Base-by-base conservation (phyloP, 495 filamentous ascomycete species). In the Cercophora scortea region DNA sequence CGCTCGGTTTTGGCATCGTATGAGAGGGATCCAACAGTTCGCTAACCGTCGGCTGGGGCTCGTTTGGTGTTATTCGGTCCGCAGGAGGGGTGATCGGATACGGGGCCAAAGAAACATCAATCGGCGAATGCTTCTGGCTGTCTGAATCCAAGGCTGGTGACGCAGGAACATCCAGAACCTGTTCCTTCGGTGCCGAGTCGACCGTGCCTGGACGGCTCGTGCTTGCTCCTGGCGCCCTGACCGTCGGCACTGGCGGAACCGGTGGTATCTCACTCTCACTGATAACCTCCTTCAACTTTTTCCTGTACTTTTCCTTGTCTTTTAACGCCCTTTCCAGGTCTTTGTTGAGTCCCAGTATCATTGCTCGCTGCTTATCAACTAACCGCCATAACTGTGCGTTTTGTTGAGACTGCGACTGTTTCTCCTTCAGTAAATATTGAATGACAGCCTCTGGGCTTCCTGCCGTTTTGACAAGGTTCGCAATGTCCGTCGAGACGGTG, bases 361-460 rank as follows among this genome's bases (percentile, higher is more conserved):
- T 87, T 0, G 90, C 83, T 45, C 93, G 79, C 68, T 98, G 93
- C 68, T 98, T 97, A 66, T 97, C 90, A 25, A 98, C 90, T 45
- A 98, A 71, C 49, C 88, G 84, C 93, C 93, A 98, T 54, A 98
- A 70, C 66, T 97, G 92, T 13, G 86, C 75, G 66, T 97, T 97
- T 58, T 96, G 93, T 52, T 89, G 84, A 7, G 88, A 79, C 36
- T 88, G 83, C 19, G 87, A 85, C 51, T 90, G 84, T 68, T 96
- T 97, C 61, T 97, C 92, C 61, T 88, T 93, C 43, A 96, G 67
- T 52, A 98, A 74, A 62, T 90, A 86, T 60, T 89, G 80, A 53
- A 98, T 89, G 10, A 93, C 85, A 50, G 87, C 87, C 61, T 98
- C 93, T 42, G 90, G 74, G 40, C 90, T 95, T 16, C 94, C 93